Conservation (phyloP, 208 protist species). For the Vickermania spadyakhi region DNA sequence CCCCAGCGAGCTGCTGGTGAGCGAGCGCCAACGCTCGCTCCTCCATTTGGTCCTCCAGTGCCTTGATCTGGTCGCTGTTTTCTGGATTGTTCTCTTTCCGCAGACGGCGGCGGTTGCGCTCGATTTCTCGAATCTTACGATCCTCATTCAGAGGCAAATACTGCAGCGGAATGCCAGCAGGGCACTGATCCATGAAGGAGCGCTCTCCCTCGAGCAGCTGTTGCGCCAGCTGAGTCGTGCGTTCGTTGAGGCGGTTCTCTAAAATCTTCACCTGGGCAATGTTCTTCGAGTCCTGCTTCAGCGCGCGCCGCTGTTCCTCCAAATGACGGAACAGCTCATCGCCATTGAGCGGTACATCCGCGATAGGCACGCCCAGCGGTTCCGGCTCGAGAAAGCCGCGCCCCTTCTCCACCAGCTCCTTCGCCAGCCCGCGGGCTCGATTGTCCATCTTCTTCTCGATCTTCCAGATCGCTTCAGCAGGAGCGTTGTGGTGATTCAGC, state of each 20-base stretch:
- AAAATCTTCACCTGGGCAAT: slow-evolving; percentile 22
- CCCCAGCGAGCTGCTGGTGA: slow-evolving; percentile 28
- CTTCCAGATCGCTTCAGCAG: slow-evolving; percentile 17
- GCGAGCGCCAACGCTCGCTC: slow-evolving; percentile 48
- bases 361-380: slow-evolving; percentile 59
- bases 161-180: slow-evolving; percentile 46
- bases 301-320: slow-evolving; percentile 46
- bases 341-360: slow-evolving; percentile 49
- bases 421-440: slow-evolving; percentile 47
- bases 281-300: slow-evolving; percentile 38
- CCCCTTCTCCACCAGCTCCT: slow-evolving; percentile 49
- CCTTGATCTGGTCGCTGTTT: slow-evolving; percentile 20
- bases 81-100: slow-evolving; percentile 30
- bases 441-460: slow-evolving; percentile 64
- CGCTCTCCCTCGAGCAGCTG: slow-evolving; percentile 43
- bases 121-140: slow-evolving; percentile 43
- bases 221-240: slow-evolving; percentile 35
- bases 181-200: slow-evolving; percentile 54
- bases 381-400: slow-evolving; percentile 52
- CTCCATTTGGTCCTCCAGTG: slow-evolving; percentile 53
- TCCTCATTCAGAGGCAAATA: slow-evolving; percentile 63
- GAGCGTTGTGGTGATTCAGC: slow-evolving; percentile 14
- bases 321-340: slow-evolving; percentile 63
- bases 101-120: slow-evolving; percentile 32
- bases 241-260: slow-evolving; percentile 50